phyloP scores from a whole-genome alignment of 2,329 filamentous ascomycete genomes.

The Nemania sp. region DNA sequence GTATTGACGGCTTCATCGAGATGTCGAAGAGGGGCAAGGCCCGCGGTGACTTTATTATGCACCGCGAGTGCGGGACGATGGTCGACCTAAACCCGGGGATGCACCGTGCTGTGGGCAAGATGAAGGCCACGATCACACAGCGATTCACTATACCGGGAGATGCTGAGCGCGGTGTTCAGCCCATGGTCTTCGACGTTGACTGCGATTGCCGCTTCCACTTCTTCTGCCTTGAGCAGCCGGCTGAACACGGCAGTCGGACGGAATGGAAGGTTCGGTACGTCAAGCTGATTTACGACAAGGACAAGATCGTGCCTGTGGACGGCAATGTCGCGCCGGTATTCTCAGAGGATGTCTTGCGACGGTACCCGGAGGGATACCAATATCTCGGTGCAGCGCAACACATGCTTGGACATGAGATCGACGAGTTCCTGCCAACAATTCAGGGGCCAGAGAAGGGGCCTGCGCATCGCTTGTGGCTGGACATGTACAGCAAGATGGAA shows the following conservation, averaged over 20 bases:
- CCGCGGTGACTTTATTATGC: conserved; percentile 59
- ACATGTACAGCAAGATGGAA: conserved; percentile 47
- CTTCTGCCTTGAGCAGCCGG: conserved; percentile 45
- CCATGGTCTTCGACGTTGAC: conserved; percentile 51
- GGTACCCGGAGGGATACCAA: conserved; percentile 50
- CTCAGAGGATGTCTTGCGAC: conserved; percentile 42
- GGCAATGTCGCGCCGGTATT: conserved; percentile 46
- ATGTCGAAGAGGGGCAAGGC: conserved; percentile 55
- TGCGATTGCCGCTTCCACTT: conserved; percentile 56
- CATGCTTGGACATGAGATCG: conserved; percentile 49
- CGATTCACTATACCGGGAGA: conserved; percentile 43
- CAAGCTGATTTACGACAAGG: conserved; percentile 55
- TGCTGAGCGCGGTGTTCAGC: conserved; percentile 32
- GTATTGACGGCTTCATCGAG: conserved; percentile 51
- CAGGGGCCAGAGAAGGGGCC: conserved; percentile 33
- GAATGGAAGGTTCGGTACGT: conserved; percentile 49
- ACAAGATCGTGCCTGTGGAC: conserved; percentile 52
- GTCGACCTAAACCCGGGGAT: conserved; percentile 47
- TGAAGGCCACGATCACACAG: conserved; percentile 59
- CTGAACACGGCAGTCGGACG: not conserved
- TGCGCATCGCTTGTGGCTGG: conserved; percentile 39
- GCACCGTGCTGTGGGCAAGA: conserved; percentile 53
- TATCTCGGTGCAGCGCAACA: conserved; percentile 52
- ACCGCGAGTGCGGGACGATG: conserved; percentile 54
- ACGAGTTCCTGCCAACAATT: conserved; percentile 46